A percentile compares a stretch with the other conserved stretches of the same genome.
phyloP scores from a whole-genome alignment of 2,329 filamentous ascomycete genomes.

The Colletotrichum lini region DNA sequence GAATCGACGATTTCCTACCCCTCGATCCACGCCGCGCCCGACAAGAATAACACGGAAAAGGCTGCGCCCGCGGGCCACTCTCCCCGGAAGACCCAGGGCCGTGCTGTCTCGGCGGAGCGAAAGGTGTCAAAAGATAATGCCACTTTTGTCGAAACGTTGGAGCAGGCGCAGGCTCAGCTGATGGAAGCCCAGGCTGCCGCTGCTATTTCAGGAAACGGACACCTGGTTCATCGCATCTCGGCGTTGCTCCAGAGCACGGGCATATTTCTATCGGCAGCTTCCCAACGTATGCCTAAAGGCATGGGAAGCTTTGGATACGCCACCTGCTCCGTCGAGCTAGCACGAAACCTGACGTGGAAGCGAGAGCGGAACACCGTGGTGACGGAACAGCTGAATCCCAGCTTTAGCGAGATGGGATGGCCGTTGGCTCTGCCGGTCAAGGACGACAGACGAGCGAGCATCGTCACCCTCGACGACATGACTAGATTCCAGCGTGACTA shows the following conservation, averaged over 20 bases:
- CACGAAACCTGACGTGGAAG: conserved; percentile 77
- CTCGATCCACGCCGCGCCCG: conserved; percentile 67
- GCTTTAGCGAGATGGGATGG: conserved; percentile 55
- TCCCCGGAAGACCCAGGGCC: conserved; percentile 50
- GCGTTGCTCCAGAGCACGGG: conserved; percentile 75
- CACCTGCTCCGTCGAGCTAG: conserved; percentile 77
- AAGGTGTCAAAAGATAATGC: conserved; percentile 47
- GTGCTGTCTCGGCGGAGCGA: conserved; percentile 41
- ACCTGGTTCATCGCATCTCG: conserved; percentile 74
- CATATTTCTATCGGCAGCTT: conserved; percentile 76
- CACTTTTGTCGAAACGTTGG: conserved; percentile 71
- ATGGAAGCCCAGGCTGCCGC: conserved; percentile 74
- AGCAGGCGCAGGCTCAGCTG: conserved; percentile 76
- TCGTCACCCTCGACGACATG: conserved; percentile 66
- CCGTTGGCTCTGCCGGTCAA: conserved; percentile 41
- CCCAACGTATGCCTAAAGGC: conserved; percentile 60
- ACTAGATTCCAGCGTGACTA: conserved; percentile 82
- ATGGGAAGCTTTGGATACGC: conserved; percentile 69
- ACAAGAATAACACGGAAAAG: conserved; percentile 56
- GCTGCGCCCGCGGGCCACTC: conserved; percentile 52
- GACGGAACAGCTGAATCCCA: conserved; percentile 41
- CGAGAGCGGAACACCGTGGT: conserved; percentile 69
- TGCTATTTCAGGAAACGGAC: conserved; percentile 67
- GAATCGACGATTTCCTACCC: conserved; percentile 94
- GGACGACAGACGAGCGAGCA: conserved; percentile 57